A percentile compares a stretch with the other conserved stretches of the same genome.
These are phyloP conservation scores for Talaromyces marneffei DNA, from an alignment of 2,329 filamentous ascomycete genomes.

Conservation along the genomic window DNA sequence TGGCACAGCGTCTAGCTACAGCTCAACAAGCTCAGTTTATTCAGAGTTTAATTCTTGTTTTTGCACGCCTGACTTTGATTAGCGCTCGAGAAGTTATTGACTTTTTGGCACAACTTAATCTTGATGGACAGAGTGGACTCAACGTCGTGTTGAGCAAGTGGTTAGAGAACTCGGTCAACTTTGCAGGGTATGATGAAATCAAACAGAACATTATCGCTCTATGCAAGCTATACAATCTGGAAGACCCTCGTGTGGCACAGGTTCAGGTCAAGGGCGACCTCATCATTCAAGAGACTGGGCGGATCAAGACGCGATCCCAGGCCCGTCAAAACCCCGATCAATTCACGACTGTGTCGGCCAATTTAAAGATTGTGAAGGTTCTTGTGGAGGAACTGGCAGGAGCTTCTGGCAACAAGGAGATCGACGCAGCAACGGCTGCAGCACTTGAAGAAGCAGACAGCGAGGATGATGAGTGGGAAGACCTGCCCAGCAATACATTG, in stretches of 20 bases:
- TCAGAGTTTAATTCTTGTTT: conserved; percentile 90
- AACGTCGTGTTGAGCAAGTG: conserved; percentile 88
- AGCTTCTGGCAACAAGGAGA: conserved; percentile 57
- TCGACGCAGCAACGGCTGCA: conserved; percentile 49
- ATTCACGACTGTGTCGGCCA: conserved; percentile 79
- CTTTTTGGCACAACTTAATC: conserved; percentile 79
- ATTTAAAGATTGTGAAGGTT: conserved; percentile 93
- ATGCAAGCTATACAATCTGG: conserved; percentile 81
- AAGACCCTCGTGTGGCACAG: conserved; percentile 71
- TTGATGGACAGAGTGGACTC: conserved; percentile 70
- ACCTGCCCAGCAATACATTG: conserved; percentile 67
- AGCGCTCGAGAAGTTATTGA: conserved; percentile 85
- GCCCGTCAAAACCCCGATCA: conserved; percentile 83
- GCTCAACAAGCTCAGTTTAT: conserved; percentile 86
- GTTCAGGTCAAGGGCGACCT: conserved; percentile 88
- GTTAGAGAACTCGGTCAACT: conserved; percentile 94
- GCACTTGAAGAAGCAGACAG: conserved; percentile 57
- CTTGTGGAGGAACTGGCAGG: conserved; percentile 86
- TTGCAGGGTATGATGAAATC: conserved; percentile 97
- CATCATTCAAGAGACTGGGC: conserved; percentile 68
- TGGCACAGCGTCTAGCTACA: conserved; percentile 75
- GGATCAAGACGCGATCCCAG: conserved; percentile 91
- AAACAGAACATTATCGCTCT: conserved; percentile 93
- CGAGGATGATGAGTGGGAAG: conserved; percentile 80
- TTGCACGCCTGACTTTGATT: conserved; percentile 79